These are phyloP conservation scores for Lachancea sp. DNA, from an alignment of 805 yeast species.

Conservation along the genomic window DNA sequence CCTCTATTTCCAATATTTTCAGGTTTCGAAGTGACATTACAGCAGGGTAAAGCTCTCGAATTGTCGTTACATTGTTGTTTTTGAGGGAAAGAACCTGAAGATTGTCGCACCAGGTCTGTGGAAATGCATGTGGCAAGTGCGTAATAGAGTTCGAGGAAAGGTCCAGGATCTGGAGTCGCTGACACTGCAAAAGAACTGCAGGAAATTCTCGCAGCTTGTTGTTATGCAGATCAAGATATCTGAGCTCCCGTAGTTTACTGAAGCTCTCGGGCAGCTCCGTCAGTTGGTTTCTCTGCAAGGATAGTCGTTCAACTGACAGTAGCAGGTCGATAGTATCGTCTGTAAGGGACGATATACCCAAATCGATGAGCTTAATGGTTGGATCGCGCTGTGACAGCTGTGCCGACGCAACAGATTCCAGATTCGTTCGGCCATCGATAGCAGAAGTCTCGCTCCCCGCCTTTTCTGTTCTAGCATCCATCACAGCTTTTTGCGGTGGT, in stretches of 20 bases:
- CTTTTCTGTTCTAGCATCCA: not conserved
- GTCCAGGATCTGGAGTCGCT: slow-evolving; percentile 57
- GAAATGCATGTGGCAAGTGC: slow-evolving; percentile 41
- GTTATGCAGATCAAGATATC: slow-evolving; percentile 60
- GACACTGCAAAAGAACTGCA: slow-evolving; percentile 32
- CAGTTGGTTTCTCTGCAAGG: slow-evolving; percentile 48
- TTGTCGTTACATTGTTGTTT: slow-evolving; percentile 44
- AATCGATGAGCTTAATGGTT: slow-evolving; percentile 36
- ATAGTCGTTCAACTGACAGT: slow-evolving; percentile 41
- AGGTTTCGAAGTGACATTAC: slow-evolving; percentile 47
- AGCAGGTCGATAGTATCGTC: slow-evolving; percentile 35
- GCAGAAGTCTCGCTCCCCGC: not conserved
- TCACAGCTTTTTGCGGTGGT: not conserved
- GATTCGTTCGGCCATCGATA: slow-evolving; percentile 3
- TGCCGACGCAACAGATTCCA: slow-evolving; percentile 2
- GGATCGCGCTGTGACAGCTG: slow-evolving; percentile 16
- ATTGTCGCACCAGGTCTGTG: slow-evolving; percentile 35
- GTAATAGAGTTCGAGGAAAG: slow-evolving; percentile 50
- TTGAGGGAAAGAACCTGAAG: slow-evolving; percentile 56
- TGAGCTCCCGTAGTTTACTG: slow-evolving; percentile 38
- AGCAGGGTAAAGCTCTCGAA: slow-evolving; percentile 44
- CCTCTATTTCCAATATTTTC: slow-evolving; percentile 52
- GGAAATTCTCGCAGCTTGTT: slow-evolving; percentile 56
- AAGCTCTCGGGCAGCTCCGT: slow-evolving; percentile 44
- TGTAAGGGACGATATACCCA: slow-evolving; percentile 36